These are phyloP conservation scores for Inosperma sp. DNA, from an alignment of 768 basidiomycete genomes.

Conservation along the genomic window DNA sequence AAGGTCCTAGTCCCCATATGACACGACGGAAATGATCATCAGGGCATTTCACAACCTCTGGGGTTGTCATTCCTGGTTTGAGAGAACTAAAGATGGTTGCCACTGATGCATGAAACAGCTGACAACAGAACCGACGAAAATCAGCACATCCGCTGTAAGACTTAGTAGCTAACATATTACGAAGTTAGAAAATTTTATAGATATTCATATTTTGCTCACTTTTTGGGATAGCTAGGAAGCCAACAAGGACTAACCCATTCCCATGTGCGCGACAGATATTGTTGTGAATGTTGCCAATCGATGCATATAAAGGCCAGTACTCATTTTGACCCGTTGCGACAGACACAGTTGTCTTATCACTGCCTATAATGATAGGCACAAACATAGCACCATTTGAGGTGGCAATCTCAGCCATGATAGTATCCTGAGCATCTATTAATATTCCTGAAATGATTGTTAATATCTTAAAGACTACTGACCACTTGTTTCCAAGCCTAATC, in stretches of 20 bases:
- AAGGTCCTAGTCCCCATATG: slow-evolving; percentile 32
- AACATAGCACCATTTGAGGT: too few relatives aligned
- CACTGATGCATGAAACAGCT: too few relatives aligned
- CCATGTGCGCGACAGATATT: slow-evolving; percentile 27
- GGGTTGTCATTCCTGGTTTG: slow-evolving; percentile 31
- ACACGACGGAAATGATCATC: slow-evolving; percentile 30
- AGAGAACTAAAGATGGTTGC: too few relatives aligned
- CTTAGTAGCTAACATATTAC: slow-evolving; percentile 8
- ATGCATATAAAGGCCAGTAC: too few relatives aligned
- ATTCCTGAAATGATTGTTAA: slow-evolving; percentile 16
- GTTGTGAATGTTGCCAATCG: slow-evolving; percentile 31
- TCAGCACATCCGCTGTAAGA: slow-evolving; percentile 7
- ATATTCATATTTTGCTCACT: slow-evolving; percentile 6
- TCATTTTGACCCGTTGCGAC: slow-evolving; percentile 36
- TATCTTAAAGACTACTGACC: slow-evolving; percentile 20
- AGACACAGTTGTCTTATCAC: too few relatives aligned
- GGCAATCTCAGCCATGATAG: slow-evolving; percentile 35
- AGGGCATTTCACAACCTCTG: slow-evolving; percentile 19
- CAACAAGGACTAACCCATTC: slow-evolving; percentile 24
- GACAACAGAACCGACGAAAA: slow-evolving; percentile 24
- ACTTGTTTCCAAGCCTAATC: too few relatives aligned
- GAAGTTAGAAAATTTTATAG: neutral
- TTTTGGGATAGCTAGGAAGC: slow-evolving; percentile 23
- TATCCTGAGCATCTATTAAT: slow-evolving; percentile 30
- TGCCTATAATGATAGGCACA: too few relatives aligned